Percentiles rank a stretch among this genome's conserved stretches.
phyloP scores from a whole-genome alignment of 768 basidiomycete genomes.

The Hygrocybe coccinea region DNA sequence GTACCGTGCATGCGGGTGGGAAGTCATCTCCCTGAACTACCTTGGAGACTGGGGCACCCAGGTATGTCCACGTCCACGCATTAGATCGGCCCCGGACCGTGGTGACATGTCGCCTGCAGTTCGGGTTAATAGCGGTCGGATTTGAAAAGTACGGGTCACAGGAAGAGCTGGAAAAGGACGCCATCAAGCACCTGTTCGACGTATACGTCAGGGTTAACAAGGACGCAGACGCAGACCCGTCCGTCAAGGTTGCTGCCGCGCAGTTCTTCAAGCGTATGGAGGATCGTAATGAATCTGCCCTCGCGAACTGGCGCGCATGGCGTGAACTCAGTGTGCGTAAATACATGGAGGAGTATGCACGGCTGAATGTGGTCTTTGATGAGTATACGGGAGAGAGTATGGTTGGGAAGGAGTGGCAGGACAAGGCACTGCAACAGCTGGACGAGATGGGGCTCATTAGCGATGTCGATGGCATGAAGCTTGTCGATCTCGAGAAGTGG shows the following conservation, averaged over 20 bases:
- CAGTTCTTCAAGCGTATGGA: conserved; percentile 94
- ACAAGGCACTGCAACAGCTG: conserved; percentile 62
- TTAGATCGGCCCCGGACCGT: not conserved
- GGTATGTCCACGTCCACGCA: conserved; percentile 41
- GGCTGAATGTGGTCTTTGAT: conserved; percentile 88
- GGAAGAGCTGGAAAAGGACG: conserved; percentile 76
- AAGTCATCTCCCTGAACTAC: conserved; percentile 88
- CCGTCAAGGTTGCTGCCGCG: conserved; percentile 72
- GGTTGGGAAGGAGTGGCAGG: conserved; percentile 69
- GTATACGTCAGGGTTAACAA: conserved; percentile 93
- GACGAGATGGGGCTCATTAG: conserved; percentile 70
- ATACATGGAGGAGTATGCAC: conserved; percentile 82
- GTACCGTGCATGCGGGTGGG: conserved; percentile 90
- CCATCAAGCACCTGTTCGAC: conserved; percentile 92
- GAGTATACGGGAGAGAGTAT: conserved; percentile 87
- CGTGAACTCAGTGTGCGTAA: conserved; percentile 85
- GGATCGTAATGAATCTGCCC: conserved; percentile 79
- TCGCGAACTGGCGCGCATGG: conserved; percentile 90
- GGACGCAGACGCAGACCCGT: conserved; percentile 68
- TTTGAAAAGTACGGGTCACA: conserved; percentile 89
- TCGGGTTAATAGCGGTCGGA: conserved; percentile 84
- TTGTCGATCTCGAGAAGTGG: conserved; percentile 83
- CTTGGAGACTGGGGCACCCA: conserved; percentile 99
- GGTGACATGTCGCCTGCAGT: conserved; percentile 36
- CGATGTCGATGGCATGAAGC: conserved; percentile 74